Conservation (phyloP, 2,329 filamentous ascomycete species). For the Monosporascus sp. region DNA sequence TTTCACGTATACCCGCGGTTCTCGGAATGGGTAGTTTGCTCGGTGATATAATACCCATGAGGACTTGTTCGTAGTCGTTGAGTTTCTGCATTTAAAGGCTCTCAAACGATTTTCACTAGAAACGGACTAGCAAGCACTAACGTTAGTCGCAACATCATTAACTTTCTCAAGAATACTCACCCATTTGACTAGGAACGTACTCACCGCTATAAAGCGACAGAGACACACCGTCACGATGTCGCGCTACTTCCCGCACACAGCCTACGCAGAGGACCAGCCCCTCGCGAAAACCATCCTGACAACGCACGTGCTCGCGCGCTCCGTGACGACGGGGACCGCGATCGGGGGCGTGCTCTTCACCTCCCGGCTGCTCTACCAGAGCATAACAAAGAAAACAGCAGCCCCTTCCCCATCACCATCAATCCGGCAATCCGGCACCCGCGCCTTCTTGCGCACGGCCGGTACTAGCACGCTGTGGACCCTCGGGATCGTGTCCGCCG, state of each 20-base stretch:
- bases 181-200: not conserved
- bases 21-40: too few species aligned
- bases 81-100: too few species aligned
- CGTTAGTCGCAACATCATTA: too few species aligned
- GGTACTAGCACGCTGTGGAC: constrained; percentile 42
- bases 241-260: constrained; percentile 47
- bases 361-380: constrained; percentile 25
- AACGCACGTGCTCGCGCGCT: constrained; percentile 54
- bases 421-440: constrained; percentile 9
- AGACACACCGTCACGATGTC: constrained; percentile 41
- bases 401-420: constrained; percentile 21
- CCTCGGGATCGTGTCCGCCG: constrained; percentile 37
- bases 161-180: too few species aligned
- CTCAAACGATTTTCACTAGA: too few species aligned
- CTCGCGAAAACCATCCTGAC: constrained; percentile 49
- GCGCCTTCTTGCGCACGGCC: constrained; percentile 37
- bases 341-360: constrained; percentile 37
- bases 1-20: too few species aligned
- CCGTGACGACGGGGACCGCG: constrained; percentile 47
- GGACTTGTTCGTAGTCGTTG: too few species aligned
- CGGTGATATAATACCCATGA: too few species aligned
- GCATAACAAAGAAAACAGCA: constrained; percentile 11
- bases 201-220: not conserved
- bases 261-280: constrained; percentile 60
- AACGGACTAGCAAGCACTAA: too few species aligned